These are phyloP conservation scores for Trypanosoma conorhini DNA, from an alignment of 208 protist genomes.

Conservation along the genomic window DNA sequence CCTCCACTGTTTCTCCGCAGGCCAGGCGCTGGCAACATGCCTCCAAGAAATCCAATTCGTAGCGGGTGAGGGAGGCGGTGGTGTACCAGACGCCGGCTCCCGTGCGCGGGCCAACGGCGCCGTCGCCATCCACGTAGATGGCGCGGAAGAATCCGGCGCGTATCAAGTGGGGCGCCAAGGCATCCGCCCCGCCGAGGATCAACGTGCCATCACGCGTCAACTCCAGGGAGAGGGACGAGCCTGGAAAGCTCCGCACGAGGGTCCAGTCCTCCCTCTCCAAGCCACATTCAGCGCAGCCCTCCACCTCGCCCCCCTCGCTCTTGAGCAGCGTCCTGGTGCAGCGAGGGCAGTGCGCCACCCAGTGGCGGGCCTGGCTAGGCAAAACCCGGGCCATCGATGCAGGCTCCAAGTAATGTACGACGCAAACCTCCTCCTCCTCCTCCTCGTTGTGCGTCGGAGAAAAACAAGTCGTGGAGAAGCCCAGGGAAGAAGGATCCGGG, in stretches of 20 bases:
- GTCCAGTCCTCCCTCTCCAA: slow-evolving; percentile 40
- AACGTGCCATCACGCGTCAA: slow-evolving; percentile 75
- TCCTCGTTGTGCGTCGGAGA: slow-evolving; percentile 46
- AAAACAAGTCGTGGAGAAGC: slow-evolving; percentile 15
- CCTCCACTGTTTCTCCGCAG: slow-evolving; percentile 44
- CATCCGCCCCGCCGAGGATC: slow-evolving; percentile 71
- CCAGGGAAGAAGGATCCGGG: slow-evolving; percentile 7
- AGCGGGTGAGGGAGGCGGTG: slow-evolving; percentile 49
- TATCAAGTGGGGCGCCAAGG: slow-evolving; percentile 59
- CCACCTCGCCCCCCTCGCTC: slow-evolving; percentile 41
- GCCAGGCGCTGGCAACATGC: slow-evolving; percentile 82
- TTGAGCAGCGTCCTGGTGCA: slow-evolving; percentile 60
- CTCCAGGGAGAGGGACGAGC: slow-evolving; percentile 61
- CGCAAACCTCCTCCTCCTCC: slow-evolving; percentile 61
- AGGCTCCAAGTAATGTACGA: slow-evolving; percentile 63
- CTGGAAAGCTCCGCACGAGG: slow-evolving; percentile 65
- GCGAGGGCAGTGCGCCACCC: slow-evolving; percentile 68
- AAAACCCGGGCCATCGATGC: slow-evolving; percentile 36
- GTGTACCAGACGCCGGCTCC: slow-evolving; percentile 66
- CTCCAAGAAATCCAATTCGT: slow-evolving; percentile 88
- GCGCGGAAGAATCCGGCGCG: slow-evolving; percentile 79
- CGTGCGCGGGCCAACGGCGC: not conserved
- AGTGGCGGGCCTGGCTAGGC: slow-evolving; percentile 71
- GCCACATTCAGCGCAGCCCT: slow-evolving; percentile 56
- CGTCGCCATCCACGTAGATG: slow-evolving; percentile 31